A percentile compares a stretch with the other conserved stretches of the same genome.
phyloP scores from a whole-genome alignment of 768 basidiomycete species.

The Gelatoporia subvermispora region DNA sequence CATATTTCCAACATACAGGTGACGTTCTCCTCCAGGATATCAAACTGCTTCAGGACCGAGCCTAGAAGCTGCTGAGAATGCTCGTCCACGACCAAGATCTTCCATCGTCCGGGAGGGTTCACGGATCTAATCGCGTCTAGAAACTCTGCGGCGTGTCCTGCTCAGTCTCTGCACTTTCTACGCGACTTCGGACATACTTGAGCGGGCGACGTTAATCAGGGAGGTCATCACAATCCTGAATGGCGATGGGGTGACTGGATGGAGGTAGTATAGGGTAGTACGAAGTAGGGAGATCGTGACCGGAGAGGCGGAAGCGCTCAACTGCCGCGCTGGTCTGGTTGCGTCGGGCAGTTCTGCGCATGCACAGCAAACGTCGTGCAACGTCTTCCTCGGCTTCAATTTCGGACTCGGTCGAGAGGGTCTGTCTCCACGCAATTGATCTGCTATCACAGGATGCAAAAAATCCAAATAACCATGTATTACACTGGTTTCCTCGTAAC shows the following conservation, averaged over 20 bases:
- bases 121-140: slow-evolving; percentile 85
- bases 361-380: too few relatives aligned
- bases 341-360: too few relatives aligned
- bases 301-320: too few relatives aligned
- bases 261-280: too few relatives aligned
- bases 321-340: too few relatives aligned
- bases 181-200: slow-evolving; percentile 31
- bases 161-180: slow-evolving; percentile 34
- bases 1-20: slow-evolving; percentile 57
- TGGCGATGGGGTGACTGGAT: not conserved
- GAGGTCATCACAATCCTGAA: slow-evolving; percentile 24
- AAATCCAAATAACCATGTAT: too few relatives aligned
- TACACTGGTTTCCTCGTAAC: too few relatives aligned
- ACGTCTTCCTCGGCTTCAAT: too few relatives aligned
- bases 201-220: slow-evolving; percentile 40
- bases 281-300: too few relatives aligned
- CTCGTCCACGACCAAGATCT: slow-evolving; percentile 95
- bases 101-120: slow-evolving; percentile 86
- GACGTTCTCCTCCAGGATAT: slow-evolving; percentile 93
- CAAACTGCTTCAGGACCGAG: slow-evolving; percentile 86
- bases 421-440: too few relatives aligned
- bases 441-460: too few relatives aligned
- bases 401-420: too few relatives aligned
- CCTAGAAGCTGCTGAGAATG: slow-evolving; percentile 80
- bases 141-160: slow-evolving; percentile 56